Percentiles rank a stretch among this genome's conserved stretches.
phyloP scores from a whole-genome alignment of 1,284 basidiomycete genomes.

The Lentinula novae-zelandiae region DNA sequence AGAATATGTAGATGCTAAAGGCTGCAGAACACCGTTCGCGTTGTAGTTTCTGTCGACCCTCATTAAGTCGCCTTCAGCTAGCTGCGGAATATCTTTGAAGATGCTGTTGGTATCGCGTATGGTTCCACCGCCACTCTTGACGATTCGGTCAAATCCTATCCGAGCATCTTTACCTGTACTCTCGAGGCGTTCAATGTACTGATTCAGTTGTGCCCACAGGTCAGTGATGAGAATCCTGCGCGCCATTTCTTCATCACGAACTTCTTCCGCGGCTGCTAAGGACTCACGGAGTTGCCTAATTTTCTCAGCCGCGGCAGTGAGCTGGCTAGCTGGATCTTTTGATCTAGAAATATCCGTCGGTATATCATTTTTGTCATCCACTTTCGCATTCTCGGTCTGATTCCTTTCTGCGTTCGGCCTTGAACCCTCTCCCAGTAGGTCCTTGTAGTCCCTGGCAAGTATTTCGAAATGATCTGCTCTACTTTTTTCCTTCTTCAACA shows the following conservation, averaged over 20 bases:
- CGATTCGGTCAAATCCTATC: constrained; percentile 41
- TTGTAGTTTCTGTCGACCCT: neutral
- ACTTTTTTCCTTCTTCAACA: constrained; percentile 7
- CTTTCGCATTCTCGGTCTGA: neutral
- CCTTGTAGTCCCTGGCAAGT: constrained; percentile 7
- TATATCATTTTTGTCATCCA: neutral
- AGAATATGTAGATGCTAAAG: neutral
- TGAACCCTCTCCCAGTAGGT: neutral
- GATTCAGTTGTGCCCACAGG: constrained; percentile 51
- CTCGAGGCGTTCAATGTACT: constrained; percentile 44
- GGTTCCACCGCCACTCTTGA: constrained; percentile 40
- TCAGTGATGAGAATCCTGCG: constrained; percentile 45
- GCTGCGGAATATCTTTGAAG: constrained; percentile 3
- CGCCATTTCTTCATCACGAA: constrained; percentile 56
- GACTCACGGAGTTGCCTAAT: constrained; percentile 40
- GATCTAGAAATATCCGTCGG: neutral
- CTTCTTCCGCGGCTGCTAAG: constrained; percentile 54
- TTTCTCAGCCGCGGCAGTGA: constrained; percentile 11
- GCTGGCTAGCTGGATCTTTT: neutral
- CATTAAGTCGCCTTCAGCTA: neutral
- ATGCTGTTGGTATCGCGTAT: neutral
- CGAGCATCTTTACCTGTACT: constrained; percentile 47
- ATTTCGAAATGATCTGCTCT: constrained; percentile 15
- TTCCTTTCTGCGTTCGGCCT: neutral
- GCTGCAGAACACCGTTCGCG: neutral